Conservation (phyloP, 192 early-diverging fungal species). For the Podila epigama region DNA sequence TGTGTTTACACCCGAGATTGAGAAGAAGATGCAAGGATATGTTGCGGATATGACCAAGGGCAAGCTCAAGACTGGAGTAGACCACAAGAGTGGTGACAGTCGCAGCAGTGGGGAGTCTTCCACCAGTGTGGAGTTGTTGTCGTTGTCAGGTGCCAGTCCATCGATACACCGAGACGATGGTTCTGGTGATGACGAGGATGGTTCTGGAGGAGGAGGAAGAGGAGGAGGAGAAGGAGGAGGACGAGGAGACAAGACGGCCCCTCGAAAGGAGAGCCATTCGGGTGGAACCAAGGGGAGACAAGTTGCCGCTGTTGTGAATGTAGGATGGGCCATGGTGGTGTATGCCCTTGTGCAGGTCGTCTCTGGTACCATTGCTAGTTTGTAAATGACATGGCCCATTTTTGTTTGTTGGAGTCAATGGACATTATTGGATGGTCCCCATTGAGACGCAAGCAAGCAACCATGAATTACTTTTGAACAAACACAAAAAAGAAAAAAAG, state of each 20-base stretch:
- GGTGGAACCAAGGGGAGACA: too few relatives aligned
- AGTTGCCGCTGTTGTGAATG: too few relatives aligned
- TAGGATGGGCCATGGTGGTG: too few relatives aligned
- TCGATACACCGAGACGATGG: neutral
- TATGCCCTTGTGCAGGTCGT: too few relatives aligned
- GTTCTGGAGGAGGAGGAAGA: neutral
- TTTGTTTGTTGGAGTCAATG: too few relatives aligned
- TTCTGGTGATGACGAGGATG: neutral
- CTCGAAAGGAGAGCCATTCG: too few relatives aligned
- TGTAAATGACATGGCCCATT: too few relatives aligned
- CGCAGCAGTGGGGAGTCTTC: conserved; percentile 17
- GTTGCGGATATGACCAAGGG: conserved; percentile 38
- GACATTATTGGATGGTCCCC: too few relatives aligned
- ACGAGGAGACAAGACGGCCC: too few relatives aligned
- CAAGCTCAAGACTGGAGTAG: conserved; percentile 38
- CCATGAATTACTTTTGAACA: neutral
- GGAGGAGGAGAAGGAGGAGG: neutral
- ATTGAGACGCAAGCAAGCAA: too few relatives aligned
- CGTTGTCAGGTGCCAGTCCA: conserved; percentile 1
- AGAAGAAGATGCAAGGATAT: conserved; percentile 36
- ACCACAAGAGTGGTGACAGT: conserved; percentile 47
- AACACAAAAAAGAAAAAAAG: neutral
- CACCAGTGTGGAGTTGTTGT: conserved; percentile 32
- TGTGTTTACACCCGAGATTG: conserved; percentile 32
- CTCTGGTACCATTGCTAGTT: too few relatives aligned